Evolutionary conservation across 345 rosid species (phyloP).

Genomic region (Psidium guajava): DNA sequence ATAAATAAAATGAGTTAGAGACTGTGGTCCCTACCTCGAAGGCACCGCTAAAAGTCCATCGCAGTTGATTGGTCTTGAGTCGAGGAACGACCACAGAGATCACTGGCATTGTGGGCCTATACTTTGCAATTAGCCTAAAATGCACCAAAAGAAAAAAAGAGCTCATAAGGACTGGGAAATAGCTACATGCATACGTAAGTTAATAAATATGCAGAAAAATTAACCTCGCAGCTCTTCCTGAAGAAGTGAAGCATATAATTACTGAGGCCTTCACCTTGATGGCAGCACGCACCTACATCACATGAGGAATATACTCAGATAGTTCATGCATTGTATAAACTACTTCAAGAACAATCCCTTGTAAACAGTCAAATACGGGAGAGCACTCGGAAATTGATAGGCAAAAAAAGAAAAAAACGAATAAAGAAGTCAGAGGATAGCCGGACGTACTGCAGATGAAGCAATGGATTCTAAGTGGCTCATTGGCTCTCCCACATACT

Average conservation of each 20-base stretch:
- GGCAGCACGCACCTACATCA: conserved; percentile 57
- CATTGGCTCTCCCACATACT: conserved; percentile 95
- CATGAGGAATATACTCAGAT: neutral
- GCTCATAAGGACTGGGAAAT: neutral
- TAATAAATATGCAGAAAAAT: neutral
- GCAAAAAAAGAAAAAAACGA: neutral
- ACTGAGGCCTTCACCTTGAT: conserved; percentile 74
- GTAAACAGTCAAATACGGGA: neutral
- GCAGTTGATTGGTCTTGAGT: conserved; percentile 56
- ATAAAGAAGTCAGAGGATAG: neutral
- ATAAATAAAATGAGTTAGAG: neutral
- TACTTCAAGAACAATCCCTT: neutral
- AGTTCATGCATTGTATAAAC: neutral
- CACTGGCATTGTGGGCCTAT: conserved; percentile 76
- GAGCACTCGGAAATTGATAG: neutral
- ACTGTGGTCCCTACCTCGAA: conserved; percentile 33
- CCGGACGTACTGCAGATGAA: conserved; percentile 75
- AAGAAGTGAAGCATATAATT: conserved; percentile 70
- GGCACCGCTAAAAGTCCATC: conserved; percentile 66
- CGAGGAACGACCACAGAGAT: conserved; percentile 72
- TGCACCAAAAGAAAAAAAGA: neutral
- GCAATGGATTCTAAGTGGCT: conserved; percentile 92
- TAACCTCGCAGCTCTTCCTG: conserved; percentile 82
- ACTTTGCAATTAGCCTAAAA: conserved; percentile 63
- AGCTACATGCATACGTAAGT: neutral